phyloP scores from a whole-genome alignment of 2,329 filamentous ascomycete species.

The Pseudogymnoascus sp. region DNA sequence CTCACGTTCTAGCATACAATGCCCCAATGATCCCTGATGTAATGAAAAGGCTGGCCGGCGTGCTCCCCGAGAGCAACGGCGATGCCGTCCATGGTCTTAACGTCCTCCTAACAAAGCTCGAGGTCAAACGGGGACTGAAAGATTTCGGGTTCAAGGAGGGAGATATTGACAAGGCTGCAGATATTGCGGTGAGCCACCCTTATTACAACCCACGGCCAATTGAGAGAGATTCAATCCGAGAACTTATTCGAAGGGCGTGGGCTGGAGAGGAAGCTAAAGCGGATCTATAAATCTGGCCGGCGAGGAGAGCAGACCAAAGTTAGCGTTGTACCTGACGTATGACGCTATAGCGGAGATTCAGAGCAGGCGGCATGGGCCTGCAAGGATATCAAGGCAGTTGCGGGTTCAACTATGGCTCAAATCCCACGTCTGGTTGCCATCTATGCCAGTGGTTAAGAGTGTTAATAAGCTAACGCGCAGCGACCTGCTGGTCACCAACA shows the following conservation, averaged over 20 bases:
- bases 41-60: conserved; percentile 44
- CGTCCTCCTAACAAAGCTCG: conserved; percentile 42
- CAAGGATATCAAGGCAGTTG: not conserved
- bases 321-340: not conserved
- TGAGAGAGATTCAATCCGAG: conserved; percentile 42
- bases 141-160: conserved; percentile 51
- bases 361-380: not conserved
- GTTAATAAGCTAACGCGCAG: too few relatives aligned
- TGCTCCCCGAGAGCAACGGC: conserved; percentile 47
- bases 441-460: too few relatives aligned
- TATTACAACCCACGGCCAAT: conserved; percentile 52
- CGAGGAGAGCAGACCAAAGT: not conserved
- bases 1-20: conserved; percentile 56
- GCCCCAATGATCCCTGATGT: conserved; percentile 44
- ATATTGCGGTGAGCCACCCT: conserved; percentile 45
- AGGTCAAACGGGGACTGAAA: conserved; percentile 44
- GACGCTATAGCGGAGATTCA: not conserved
- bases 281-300: conserved; percentile 33
- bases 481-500: too few relatives aligned
- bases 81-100: conserved; percentile 52
- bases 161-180: conserved; percentile 50
- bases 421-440: too few relatives aligned
- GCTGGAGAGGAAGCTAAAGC: conserved; percentile 48
- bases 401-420: too few relatives aligned
- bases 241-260: conserved; percentile 52